phyloP scores from a whole-genome alignment of 768 basidiomycete genomes.

The Leucocoprinus birnbaumii region DNA sequence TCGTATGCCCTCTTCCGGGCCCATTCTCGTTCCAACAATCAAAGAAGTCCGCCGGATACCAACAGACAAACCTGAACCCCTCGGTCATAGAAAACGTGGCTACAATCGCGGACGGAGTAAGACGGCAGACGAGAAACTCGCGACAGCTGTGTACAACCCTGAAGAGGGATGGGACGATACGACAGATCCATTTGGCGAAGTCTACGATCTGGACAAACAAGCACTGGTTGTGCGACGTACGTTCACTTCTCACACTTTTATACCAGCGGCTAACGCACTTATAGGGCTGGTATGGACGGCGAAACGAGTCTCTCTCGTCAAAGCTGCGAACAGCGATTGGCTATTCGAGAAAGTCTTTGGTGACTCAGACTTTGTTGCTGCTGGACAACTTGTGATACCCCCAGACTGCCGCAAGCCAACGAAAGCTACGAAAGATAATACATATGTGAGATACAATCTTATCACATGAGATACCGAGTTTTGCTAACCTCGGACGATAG shows the following conservation, averaged over 20 bases:
- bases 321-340: slow-evolving; percentile 67
- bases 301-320: slow-evolving; percentile 59
- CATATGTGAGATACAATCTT: slow-evolving; percentile 31
- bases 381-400: slow-evolving; percentile 84
- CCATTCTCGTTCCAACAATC: slow-evolving; percentile 62
- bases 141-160: slow-evolving; percentile 33
- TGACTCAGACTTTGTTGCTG: slow-evolving; percentile 88
- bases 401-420: slow-evolving; percentile 77
- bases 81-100: slow-evolving; percentile 30
- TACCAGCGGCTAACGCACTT: slow-evolving; percentile 11
- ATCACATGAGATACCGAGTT: background rate
- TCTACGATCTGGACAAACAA: slow-evolving; percentile 62
- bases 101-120: slow-evolving; percentile 46
- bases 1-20: slow-evolving; percentile 35
- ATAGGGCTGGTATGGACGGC: slow-evolving; percentile 80
- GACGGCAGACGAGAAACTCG: slow-evolving; percentile 42
- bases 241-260: slow-evolving; percentile 25
- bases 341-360: slow-evolving; percentile 89
- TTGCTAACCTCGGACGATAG: slow-evolving; percentile 18
- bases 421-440: slow-evolving; percentile 91
- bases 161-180: slow-evolving; percentile 87
- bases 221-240: slow-evolving; percentile 70
- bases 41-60: slow-evolving; percentile 64
- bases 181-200: slow-evolving; percentile 62
- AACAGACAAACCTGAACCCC: slow-evolving; percentile 31